These are phyloP conservation scores for Pichia terricola DNA, from an alignment of 1,139 yeast species.

Conservation along the genomic window DNA sequence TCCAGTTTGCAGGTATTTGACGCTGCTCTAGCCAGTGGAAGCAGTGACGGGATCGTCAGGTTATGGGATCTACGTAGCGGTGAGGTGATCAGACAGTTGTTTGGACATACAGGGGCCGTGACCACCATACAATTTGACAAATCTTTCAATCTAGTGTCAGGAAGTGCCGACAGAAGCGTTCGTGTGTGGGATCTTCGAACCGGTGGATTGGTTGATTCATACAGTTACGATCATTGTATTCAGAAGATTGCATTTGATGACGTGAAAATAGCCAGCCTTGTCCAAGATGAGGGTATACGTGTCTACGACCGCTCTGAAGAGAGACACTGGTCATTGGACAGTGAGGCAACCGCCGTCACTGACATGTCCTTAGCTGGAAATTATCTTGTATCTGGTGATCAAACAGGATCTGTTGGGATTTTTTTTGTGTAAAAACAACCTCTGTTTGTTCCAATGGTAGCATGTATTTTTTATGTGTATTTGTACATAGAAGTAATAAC, in stretches of 20 bases:
- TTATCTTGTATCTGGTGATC: slow-evolving; percentile 38
- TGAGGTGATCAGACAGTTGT: slow-evolving; percentile 52
- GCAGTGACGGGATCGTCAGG: slow-evolving; percentile 65
- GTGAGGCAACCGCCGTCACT: neutral
- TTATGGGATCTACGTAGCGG: slow-evolving; percentile 71
- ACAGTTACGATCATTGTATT: slow-evolving; percentile 42
- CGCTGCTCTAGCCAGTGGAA: slow-evolving; percentile 68
- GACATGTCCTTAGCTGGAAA: slow-evolving; percentile 47
- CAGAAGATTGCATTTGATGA: slow-evolving; percentile 46
- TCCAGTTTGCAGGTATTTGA: slow-evolving; percentile 57
- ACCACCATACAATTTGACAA: slow-evolving; percentile 64
- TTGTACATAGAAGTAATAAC: no score
- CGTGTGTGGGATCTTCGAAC: slow-evolving; percentile 61
- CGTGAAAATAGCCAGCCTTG: slow-evolving; percentile 38
- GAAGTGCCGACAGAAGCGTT: slow-evolving; percentile 54
- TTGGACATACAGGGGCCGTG: slow-evolving; percentile 66
- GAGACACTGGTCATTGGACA: slow-evolving; percentile 37
- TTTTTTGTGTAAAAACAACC: no score
- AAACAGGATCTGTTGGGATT: neutral
- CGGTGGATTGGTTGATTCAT: slow-evolving; percentile 44
- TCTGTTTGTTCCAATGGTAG: no score
- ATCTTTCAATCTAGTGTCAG: slow-evolving; percentile 45
- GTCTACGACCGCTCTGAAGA: slow-evolving; percentile 47
- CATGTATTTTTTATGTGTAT: no score
- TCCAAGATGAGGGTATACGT: slow-evolving; percentile 36